Conservation (phyloP, 1,284 basidiomycete species). For the Cystobasidiaceae sp. region DNA sequence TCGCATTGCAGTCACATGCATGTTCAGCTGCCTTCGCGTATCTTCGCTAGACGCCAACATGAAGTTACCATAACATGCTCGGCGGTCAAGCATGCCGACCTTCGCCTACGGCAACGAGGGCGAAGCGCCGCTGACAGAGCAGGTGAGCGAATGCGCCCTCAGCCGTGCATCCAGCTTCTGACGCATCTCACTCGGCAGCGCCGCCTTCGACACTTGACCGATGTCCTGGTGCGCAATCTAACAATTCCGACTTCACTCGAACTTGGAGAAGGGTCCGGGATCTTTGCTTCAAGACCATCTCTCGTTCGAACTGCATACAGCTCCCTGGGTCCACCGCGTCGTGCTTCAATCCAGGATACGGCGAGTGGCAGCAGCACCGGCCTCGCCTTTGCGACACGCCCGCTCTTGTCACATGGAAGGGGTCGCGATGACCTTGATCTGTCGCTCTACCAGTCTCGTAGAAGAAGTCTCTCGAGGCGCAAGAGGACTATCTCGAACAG, state of each 20-base stretch:
- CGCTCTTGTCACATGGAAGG: neutral
- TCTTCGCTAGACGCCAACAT: too few relatives aligned
- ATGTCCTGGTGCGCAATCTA: constrained; percentile 69
- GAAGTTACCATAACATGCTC: neutral
- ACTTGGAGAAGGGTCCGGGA: constrained; percentile 53
- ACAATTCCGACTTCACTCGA: constrained; percentile 51
- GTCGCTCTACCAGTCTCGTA: too few relatives aligned
- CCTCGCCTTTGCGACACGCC: neutral
- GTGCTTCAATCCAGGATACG: neutral
- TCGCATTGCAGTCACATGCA: too few relatives aligned
- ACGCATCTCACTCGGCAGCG: constrained; percentile 51
- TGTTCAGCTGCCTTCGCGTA: too few relatives aligned
- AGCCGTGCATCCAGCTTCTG: too few relatives aligned
- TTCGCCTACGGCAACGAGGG: neutral
- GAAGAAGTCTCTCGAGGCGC: too few relatives aligned
- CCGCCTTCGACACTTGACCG: constrained; percentile 65
- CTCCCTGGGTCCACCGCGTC: too few relatives aligned
- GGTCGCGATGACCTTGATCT: constrained; percentile 29
- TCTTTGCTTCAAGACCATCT: neutral
- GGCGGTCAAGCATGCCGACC: neutral
- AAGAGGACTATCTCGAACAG: neutral
- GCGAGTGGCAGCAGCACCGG: neutral
- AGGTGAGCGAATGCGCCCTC: neutral
- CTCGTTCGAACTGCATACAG: neutral
- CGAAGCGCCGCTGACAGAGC: neutral